A percentile compares a stretch with the other conserved stretches of the same genome.
phyloP scores from a whole-genome alignment of 768 basidiomycete genomes.

The Suillus alpinus region DNA sequence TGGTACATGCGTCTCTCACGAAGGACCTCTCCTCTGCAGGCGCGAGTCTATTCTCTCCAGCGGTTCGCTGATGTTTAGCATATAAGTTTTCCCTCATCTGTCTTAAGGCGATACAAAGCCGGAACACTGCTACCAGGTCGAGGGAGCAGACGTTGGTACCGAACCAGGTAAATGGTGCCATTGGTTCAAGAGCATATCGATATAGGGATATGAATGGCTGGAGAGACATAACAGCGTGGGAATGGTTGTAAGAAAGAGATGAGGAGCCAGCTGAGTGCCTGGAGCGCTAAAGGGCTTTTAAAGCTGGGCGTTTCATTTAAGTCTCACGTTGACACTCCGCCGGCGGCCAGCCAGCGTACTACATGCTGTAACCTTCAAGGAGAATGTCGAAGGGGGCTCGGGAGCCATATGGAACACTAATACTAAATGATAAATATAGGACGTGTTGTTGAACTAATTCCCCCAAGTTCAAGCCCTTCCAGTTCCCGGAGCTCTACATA shows the following conservation, averaged over 20 bases:
- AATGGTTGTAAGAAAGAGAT: neutral
- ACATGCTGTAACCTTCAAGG: neutral
- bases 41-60: conserved; percentile 29
- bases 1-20: conserved; percentile 52
- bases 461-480: too few species aligned
- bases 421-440: too few species aligned
- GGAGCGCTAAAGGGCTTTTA: neutral
- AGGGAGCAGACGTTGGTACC: conserved; percentile 57
- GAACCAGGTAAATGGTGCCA: conserved; percentile 69
- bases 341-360: neutral
- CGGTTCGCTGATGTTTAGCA: conserved; percentile 39
- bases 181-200: conserved; percentile 51
- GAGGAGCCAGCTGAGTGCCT: neutral
- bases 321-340: neutral
- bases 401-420: too few species aligned
- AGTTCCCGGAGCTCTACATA: too few species aligned
- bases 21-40: conserved; percentile 53
- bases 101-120: conserved; percentile 67
- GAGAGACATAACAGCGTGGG: conserved; percentile 28
- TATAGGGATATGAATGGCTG: conserved; percentile 49
- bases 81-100: conserved; percentile 40
- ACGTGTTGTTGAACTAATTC: too few species aligned
- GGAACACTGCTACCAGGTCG: conserved; percentile 64
- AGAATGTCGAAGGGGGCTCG: too few species aligned
- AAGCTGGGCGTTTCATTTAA: neutral